Evolutionary conservation across 2,329 filamentous ascomycete genomes (phyloP).

Genomic region (Nannizziopsis arthrosporioides): DNA sequence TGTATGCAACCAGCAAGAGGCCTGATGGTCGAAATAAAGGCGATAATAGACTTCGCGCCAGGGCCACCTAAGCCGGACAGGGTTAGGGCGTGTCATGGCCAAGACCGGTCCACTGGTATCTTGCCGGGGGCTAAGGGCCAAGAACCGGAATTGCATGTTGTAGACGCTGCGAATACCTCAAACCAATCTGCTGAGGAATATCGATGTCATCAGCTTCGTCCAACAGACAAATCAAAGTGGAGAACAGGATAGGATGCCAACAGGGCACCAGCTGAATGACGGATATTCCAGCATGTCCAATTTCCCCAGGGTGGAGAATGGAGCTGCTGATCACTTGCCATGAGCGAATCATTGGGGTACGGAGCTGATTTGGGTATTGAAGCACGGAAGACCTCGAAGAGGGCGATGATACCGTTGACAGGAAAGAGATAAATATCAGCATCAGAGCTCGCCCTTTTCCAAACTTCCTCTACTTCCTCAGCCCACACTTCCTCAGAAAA

Average conservation of each 20-base stretch:
- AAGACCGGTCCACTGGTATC: background rate
- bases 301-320: background rate
- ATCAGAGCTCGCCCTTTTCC: no score
- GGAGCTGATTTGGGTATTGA: background rate
- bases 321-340: conserved; percentile 3
- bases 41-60: conserved; percentile 5
- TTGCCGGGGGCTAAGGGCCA: background rate
- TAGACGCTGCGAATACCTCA: background rate
- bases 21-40: conserved; percentile 2
- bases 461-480: background rate
- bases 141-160: background rate
- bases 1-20: background rate
- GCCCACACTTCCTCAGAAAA: background rate
- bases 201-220: no score
- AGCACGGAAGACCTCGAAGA: background rate
- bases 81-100: background rate
- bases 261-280: background rate
- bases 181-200: no score
- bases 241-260: background rate
- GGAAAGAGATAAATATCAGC: conserved; percentile 2
- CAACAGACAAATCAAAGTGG: background rate
- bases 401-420: background rate
- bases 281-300: background rate
- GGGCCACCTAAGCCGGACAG: background rate
- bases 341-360: background rate